Evolutionary conservation across 768 basidiomycete genomes (phyloP).

Genomic region (Rhizopogon vesiculosus): DNA sequence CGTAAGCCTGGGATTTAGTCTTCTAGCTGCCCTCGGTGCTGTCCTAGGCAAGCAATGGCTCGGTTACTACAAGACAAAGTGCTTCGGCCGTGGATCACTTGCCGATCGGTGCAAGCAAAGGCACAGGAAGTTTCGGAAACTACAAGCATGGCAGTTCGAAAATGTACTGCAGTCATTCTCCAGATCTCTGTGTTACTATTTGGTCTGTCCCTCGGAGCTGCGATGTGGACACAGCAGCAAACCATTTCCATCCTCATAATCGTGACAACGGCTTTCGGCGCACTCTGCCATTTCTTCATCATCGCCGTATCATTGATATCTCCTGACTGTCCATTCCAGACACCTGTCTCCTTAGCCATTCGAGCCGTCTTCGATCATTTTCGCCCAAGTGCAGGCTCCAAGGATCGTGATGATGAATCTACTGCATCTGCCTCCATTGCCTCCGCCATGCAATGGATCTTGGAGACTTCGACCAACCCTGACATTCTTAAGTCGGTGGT

Average conservation of each 20-base stretch:
- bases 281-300: conserved; percentile 5
- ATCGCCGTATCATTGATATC: conserved; percentile 2
- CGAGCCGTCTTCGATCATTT: not conserved
- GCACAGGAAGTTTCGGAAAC: conserved; percentile 4
- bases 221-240: not conserved
- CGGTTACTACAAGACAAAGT: not conserved
- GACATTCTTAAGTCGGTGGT: conserved; percentile 2
- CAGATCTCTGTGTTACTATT: conserved; percentile 8
- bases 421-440: no score
- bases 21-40: conserved; percentile 8
- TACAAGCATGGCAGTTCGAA: conserved; percentile 8
- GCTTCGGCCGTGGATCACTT: conserved; percentile 1
- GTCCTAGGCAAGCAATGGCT: conserved; percentile 3
- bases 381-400: no score
- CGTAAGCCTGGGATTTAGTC: conserved; percentile 4
- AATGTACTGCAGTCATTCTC: not conserved
- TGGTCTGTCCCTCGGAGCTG: no score
- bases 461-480: conserved; percentile 10
- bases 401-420: no score
- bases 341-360: not conserved
- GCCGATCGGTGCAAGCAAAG: conserved; percentile 3
- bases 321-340: conserved; percentile 7
- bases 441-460: conserved; percentile 1
- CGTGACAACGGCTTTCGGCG: not conserved
- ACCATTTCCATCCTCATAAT: conserved; percentile 1